These are phyloP conservation scores for Santalum album DNA, from an alignment of 164 flowering plant species.

Conservation along the genomic window DNA sequence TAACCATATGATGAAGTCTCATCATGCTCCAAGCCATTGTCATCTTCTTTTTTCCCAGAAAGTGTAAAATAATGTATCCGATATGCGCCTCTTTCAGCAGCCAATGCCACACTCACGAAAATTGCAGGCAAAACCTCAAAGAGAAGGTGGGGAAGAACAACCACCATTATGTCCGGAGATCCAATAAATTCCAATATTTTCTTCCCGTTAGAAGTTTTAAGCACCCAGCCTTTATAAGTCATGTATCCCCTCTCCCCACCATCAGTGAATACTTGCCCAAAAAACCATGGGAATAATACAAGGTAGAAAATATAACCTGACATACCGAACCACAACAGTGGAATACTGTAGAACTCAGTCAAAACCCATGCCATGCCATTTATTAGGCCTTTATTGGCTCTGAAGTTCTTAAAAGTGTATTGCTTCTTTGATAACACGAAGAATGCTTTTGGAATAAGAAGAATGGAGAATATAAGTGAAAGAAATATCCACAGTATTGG, in stretches of 20 bases:
- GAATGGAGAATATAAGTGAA: conserved; percentile 26
- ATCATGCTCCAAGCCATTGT: conserved; percentile 10
- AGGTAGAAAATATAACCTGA: conserved; percentile 52
- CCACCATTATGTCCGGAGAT: conserved; percentile 82
- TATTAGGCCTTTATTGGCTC: conserved; percentile 29
- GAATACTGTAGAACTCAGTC: conserved; percentile 40
- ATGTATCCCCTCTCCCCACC: conserved; percentile 49
- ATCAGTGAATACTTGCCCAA: conserved; percentile 61
- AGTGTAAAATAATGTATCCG: conserved; percentile 30
- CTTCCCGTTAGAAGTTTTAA: conserved; percentile 13
- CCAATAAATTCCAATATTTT: conserved; percentile 40
- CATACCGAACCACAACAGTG: conserved; percentile 42
- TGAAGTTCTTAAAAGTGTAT: conserved; percentile 37
- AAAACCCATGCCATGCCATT: conserved; percentile 42
- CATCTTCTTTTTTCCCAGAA: conserved; percentile 81
- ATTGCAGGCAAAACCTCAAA: conserved; percentile 62
- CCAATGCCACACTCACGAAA: conserved; percentile 36
- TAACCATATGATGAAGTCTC: conserved; percentile 2
- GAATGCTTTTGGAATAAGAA: conserved; percentile 49
- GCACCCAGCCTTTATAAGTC: conserved; percentile 82
- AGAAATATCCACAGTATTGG: conserved; percentile 60
- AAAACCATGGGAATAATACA: conserved; percentile 71
- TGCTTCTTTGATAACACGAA: conserved; percentile 29
- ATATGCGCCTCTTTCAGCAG: conserved; percentile 50
- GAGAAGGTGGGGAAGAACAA: conserved; percentile 67